Conservation (phyloP, 1,284 basidiomycete species). For the Trametes versicolor region DNA sequence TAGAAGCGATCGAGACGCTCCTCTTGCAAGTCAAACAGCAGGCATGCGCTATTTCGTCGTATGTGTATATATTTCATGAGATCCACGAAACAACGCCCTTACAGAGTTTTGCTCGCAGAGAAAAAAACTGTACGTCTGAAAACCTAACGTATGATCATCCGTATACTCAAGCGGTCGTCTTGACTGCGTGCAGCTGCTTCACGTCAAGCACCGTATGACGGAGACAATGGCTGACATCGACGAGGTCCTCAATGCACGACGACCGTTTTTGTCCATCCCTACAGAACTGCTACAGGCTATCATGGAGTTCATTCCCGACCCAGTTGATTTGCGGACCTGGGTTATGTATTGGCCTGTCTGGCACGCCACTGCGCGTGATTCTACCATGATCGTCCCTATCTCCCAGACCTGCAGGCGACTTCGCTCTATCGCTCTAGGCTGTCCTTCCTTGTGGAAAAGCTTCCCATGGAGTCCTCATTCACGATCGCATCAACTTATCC, state of each 20-base stretch:
- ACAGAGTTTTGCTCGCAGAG: neutral
- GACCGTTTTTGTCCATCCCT: neutral
- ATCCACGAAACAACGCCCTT: too few relatives aligned
- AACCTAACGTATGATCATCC: too few relatives aligned
- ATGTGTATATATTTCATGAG: neutral
- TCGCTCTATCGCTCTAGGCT: slow-evolving; percentile 9
- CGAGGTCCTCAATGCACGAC: neutral
- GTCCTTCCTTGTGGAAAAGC: slow-evolving; percentile 11
- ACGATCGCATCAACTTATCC: neutral
- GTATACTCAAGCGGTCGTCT: too few relatives aligned
- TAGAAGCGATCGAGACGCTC: neutral
- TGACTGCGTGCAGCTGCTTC: neutral
- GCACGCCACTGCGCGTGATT: neutral
- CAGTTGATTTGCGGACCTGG: neutral
- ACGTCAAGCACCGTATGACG: neutral
- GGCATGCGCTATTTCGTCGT: neutral
- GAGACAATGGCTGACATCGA: neutral
- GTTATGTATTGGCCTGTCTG: neutral
- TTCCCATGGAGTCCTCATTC: neutral
- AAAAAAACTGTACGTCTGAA: neutral
- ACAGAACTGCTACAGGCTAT: neutral
- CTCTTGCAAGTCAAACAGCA: neutral
- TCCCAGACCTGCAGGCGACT: slow-evolving; percentile 19
- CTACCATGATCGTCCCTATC: slow-evolving; percentile 13
- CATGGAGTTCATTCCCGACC: neutral